Base-by-base conservation (phyloP, 2,329 filamentous ascomycete species). In the Diaporthe sp. region DNA sequence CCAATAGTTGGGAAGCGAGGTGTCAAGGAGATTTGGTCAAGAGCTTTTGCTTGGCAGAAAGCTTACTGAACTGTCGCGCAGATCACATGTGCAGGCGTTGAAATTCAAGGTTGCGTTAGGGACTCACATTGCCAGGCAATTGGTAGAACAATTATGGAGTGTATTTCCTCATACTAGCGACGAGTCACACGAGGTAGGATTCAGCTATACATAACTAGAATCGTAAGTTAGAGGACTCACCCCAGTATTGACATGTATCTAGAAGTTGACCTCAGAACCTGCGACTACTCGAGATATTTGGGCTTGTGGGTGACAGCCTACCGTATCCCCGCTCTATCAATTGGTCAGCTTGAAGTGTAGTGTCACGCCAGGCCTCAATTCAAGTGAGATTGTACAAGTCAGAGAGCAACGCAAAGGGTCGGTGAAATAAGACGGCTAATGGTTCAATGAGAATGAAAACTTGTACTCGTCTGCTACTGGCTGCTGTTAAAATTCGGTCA, bases 351-450 rank as follows among this genome's bases (percentile, higher is more conserved):
- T 31, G 31, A 31, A 44, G 15, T 51, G 22, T 51, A 25, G 49
- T 12, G 49, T 51, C 22, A 5, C 49, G 22, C 4, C 22, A 51
- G 22, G 49, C 49, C 22, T n/a, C 9, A n/a, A 44, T 22, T 53
- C 4, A 25, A 53, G 4, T 13, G n/a, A 13, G n/a, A 25, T 53
- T 13, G 51, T 28, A 28, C 12, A 7, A 15, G 51, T 28, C 12
- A 34, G 10, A 28, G 31, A 39, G 22, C 2, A 12, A 58, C 6
- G 10, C 9, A 19, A 19, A 15, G 22, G 10, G 10, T 13, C 7
- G 4, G 3, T 9, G 4, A 51, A 2, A n/a, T n/a, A 0, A n/a
- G 49, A 25, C 9, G 19, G 22, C n/a, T 4, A n/a, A 5, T 4
- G 12, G 12, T 17, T n/a, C 12, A 25, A 28, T 25, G 7, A 25